Conservation (phyloP, 352 stramenopile species). For the Globisporangium cylindrosporum region DNA sequence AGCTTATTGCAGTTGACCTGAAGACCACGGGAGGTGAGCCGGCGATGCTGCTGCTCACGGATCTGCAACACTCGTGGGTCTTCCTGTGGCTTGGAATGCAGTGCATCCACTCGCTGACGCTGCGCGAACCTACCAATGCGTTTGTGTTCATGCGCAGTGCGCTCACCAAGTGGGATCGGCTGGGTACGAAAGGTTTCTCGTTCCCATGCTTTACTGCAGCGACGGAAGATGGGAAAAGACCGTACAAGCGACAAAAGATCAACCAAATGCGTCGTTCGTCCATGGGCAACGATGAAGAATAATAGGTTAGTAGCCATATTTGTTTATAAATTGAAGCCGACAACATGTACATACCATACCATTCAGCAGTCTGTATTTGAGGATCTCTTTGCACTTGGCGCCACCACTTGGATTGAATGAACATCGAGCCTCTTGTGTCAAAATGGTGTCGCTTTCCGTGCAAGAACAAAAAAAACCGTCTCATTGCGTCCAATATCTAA, state of each 20-base stretch:
- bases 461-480: no score
- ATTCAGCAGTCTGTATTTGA: no score
- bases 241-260: slow-evolving; percentile 13
- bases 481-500: no score
- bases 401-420: no score
- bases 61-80: slow-evolving; percentile 11
- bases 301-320: background rate
- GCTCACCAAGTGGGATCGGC: slow-evolving; percentile 5
- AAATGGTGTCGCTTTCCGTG: no score
- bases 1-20: slow-evolving; percentile 10
- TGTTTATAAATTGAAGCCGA: background rate
- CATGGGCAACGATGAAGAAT: background rate
- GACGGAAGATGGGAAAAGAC: background rate
- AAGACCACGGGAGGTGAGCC: slow-evolving; percentile 8
- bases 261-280: background rate
- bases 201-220: background rate
- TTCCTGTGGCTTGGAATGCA: slow-evolving; percentile 12
- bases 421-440: no score
- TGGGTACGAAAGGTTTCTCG: background rate
- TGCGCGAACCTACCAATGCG: slow-evolving; percentile 1
- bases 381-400: no score
- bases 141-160: slow-evolving; percentile 6
- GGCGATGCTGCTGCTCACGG: slow-evolving; percentile 11
- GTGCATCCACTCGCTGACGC: slow-evolving; percentile 7
- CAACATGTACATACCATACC: background rate